Evolutionary conservation across 371 early-diverging fungal species (phyloP), one percentile per base, ranked within the genome.

Genomic region (Circinella umbellata): DNA sequence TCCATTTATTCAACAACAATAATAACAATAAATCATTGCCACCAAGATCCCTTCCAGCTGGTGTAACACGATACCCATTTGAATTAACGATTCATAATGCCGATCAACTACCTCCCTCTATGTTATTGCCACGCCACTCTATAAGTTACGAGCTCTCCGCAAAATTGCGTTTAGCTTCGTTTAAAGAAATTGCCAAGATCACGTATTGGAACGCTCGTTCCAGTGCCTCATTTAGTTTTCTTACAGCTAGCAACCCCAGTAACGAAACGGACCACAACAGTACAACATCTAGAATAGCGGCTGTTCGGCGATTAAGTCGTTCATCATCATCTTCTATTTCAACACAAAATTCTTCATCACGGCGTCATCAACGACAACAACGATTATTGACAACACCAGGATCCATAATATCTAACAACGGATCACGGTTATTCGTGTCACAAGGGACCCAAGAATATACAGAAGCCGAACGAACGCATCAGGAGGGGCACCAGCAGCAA

Each of bases 121-220:
- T 78, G 0, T 51, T 75, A 13, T 57, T 72, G 5, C 78, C 81
- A 0, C 76, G 72, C 20, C 81, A 80, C 53, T 61, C 65, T 13
- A 75, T 80, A 13, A 63, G 49, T 4, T 80, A 80, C 34, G 49
- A 63, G 15, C 67, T 80, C 11, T 72, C 64, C 8, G 78, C 75
- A 2, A 42, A 66, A n/a, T 54, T 80, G 37, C 76, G 71, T 47
- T 47, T 75, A 4, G 69, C 71, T 11, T 77, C 78, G 3, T 46
- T 77, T 3, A 47, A 63, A 4, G 80, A 80, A 47, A 67, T 71
- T 17, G 35, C 76, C n/a, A 73, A 71, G 64, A 18, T 79, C 38
- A 53, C 71, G 9, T 79, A 71, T 42, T 75, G 75, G 75, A 71
- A 76, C 63, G 66, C 61, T 1, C 20, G 57, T 8, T 57, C 57